A percentile compares a stretch with the other conserved stretches of the same genome.
Evolutionary conservation across 305 asterid species (phyloP).

Genomic region (Petunia hybrid): DNA sequence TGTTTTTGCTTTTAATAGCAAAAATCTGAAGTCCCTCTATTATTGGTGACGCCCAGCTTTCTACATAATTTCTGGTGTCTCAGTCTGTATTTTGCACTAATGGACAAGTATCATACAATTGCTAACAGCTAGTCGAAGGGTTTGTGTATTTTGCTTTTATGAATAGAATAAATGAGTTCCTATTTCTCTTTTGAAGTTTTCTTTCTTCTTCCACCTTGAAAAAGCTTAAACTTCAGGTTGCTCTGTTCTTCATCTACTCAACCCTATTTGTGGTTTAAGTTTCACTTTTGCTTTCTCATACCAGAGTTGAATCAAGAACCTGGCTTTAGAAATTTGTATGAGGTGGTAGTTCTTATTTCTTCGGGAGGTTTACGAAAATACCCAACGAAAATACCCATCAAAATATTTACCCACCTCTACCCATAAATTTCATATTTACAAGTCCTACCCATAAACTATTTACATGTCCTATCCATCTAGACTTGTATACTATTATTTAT

Average conservation of each 20-base stretch:
- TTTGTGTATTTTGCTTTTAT: background rate
- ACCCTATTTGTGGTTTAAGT: constrained; percentile 2
- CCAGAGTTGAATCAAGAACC: background rate
- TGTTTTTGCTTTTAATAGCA: background rate
- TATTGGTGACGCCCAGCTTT: background rate
- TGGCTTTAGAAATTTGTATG: constrained; percentile 8
- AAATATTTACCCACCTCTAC: too few relatives aligned
- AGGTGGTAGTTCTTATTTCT: background rate
- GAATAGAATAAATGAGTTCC: constrained; percentile 11
- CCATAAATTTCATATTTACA: too few relatives aligned
- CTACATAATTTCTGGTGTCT: background rate
- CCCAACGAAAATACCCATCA: too few relatives aligned
- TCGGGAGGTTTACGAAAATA: too few relatives aligned
- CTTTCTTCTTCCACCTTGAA: constrained; percentile 17
- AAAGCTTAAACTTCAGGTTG: background rate
- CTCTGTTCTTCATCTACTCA: constrained; percentile 2
- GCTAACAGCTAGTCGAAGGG: background rate
- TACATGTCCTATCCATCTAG: too few relatives aligned
- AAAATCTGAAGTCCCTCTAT: background rate
- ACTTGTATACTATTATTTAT: too few relatives aligned
- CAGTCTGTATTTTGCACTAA: background rate
- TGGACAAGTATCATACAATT: constrained; percentile 5
- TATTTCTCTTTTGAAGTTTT: background rate
- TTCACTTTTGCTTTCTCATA: background rate
- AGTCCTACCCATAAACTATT: too few relatives aligned